Percentiles rank a stretch among this genome's conserved stretches.
These are phyloP conservation scores for Geosmithia putterillii DNA, from an alignment of 2,329 filamentous ascomycete genomes.

Conservation along the genomic window DNA sequence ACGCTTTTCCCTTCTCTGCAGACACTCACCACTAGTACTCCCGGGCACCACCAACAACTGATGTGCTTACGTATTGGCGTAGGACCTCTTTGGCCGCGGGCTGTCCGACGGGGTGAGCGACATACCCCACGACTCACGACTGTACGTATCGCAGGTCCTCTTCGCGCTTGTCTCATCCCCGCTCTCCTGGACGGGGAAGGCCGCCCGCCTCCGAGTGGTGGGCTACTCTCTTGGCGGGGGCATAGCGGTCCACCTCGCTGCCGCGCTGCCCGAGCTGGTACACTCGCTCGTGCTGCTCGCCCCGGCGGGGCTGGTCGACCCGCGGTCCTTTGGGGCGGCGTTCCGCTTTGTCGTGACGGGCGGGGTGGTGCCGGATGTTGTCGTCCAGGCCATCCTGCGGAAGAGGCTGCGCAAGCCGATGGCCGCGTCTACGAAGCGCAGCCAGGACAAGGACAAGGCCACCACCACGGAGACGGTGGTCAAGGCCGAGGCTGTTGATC, in stretches of 20 bases:
- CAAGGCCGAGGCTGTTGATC: constrained; percentile 25
- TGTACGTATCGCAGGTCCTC: constrained; percentile 63
- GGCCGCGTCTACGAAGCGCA: constrained; percentile 21
- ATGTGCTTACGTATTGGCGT: neutral
- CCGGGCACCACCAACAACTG: neutral
- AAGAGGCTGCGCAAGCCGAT: constrained; percentile 37
- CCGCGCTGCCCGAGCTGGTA: constrained; percentile 59
- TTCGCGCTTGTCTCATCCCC: constrained; percentile 58
- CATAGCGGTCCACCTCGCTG: constrained; percentile 62
- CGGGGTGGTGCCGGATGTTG: constrained; percentile 37
- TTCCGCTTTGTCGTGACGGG: constrained; percentile 41
- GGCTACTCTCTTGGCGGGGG: constrained; percentile 79
- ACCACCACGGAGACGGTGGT: no score
- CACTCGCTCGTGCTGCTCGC: constrained; percentile 63
- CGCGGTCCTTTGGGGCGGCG: constrained; percentile 35
- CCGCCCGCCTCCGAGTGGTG: constrained; percentile 47
- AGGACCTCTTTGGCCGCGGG: constrained; percentile 59
- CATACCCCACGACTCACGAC: constrained; percentile 57
- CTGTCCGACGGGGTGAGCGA: constrained; percentile 53
- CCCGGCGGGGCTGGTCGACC: constrained; percentile 60
- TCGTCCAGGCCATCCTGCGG: constrained; percentile 35
- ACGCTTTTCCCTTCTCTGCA: constrained; percentile 8
- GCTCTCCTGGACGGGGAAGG: constrained; percentile 50
- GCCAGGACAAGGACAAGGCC: no score
- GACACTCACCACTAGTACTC: neutral